Conservation (phyloP, 192 early-diverging fungal genomes). For the Entomortierella parvispora region DNA sequence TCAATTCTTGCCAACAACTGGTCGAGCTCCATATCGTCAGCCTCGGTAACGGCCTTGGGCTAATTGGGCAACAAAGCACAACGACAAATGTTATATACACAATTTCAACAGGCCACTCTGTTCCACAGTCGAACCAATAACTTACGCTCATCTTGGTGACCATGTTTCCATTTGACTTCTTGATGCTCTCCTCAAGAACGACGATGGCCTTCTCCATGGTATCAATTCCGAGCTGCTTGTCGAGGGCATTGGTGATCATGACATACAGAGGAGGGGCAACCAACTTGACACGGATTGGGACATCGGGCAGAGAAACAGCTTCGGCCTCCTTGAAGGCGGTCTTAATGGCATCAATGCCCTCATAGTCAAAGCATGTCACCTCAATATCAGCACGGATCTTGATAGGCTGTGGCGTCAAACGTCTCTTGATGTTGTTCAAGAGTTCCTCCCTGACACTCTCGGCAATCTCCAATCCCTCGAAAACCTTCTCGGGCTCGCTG, state of each 20-base stretch:
- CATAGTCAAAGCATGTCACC: constrained; percentile 91
- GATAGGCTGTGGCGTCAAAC: constrained; percentile 94
- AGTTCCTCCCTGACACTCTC: constrained; percentile 77
- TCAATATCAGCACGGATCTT: constrained; percentile 98
- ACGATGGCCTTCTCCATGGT: constrained; percentile 90
- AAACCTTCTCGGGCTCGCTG: constrained; percentile 87
- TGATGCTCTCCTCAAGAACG: constrained; percentile 83
- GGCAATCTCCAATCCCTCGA: constrained; percentile 80
- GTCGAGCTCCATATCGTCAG: constrained; percentile 94
- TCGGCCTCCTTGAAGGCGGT: constrained; percentile 89
- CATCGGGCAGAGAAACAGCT: constrained; percentile 77
- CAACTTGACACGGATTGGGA: constrained; percentile 83
- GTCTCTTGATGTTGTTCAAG: constrained; percentile 83
- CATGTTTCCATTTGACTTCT: constrained; percentile 75
- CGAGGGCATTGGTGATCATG: constrained; percentile 84
- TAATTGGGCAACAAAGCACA: constrained; percentile 43
- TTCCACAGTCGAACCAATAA: neutral
- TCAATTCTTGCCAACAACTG: constrained; percentile 89
- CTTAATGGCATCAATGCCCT: constrained; percentile 97
- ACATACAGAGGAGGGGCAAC: constrained; percentile 96
- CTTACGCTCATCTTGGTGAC: constrained; percentile 86
- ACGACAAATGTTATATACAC: neutral
- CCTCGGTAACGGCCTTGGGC: constrained; percentile 90
- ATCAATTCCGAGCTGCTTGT: constrained; percentile 86
- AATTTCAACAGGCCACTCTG: neutral